Percentiles rank a stretch among this genome's conserved stretches.
These are phyloP conservation scores for Nothophytophthora sp. DNA, from an alignment of 352 stramenopile species.

Conservation along the genomic window DNA sequence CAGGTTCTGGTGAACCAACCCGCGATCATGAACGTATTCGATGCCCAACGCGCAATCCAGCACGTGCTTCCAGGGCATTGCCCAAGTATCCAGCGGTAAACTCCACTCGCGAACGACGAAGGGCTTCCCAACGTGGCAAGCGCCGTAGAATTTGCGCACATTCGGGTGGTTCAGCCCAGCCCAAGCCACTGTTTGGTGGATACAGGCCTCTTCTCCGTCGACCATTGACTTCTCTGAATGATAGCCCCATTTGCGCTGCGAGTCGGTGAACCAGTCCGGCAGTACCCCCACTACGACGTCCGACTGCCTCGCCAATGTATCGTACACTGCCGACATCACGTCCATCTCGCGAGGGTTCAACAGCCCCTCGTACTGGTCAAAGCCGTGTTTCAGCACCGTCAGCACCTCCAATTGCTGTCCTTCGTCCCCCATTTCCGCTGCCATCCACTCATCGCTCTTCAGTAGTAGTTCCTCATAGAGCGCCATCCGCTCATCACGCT, in stretches of 20 bases:
- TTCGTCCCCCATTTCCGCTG: slow-evolving; percentile 11
- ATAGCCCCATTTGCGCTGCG: slow-evolving; percentile 20
- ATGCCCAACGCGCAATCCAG: slow-evolving; percentile 13
- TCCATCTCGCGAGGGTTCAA: slow-evolving; percentile 16
- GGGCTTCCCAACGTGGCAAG: slow-evolving; percentile 22
- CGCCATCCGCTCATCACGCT: slow-evolving; percentile 7
- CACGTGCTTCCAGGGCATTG: slow-evolving; percentile 1
- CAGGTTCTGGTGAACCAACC: slow-evolving; percentile 12
- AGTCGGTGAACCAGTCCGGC: slow-evolving; percentile 17
- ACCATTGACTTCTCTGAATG: slow-evolving; percentile 2
- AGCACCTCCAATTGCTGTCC: slow-evolving; percentile 19
- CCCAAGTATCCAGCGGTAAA: neutral
- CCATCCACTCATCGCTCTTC: slow-evolving; percentile 7
- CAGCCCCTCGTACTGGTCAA: slow-evolving; percentile 8
- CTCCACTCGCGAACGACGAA: slow-evolving; percentile 1
- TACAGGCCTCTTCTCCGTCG: slow-evolving; percentile 13
- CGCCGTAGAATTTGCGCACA: slow-evolving; percentile 23
- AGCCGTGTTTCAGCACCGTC: slow-evolving; percentile 15
- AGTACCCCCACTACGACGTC: slow-evolving; percentile 11
- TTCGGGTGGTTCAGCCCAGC: slow-evolving; percentile 26
- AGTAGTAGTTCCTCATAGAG: slow-evolving; percentile 18
- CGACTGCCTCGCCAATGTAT: slow-evolving; percentile 5
- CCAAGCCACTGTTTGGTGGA: slow-evolving; percentile 11
- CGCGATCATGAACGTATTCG: slow-evolving; percentile 12
- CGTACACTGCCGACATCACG: slow-evolving; percentile 13